Evolutionary conservation across 768 basidiomycete species (phyloP), one percentile per base, ranked within the genome.

Genomic region (Lentinula sp.): DNA sequence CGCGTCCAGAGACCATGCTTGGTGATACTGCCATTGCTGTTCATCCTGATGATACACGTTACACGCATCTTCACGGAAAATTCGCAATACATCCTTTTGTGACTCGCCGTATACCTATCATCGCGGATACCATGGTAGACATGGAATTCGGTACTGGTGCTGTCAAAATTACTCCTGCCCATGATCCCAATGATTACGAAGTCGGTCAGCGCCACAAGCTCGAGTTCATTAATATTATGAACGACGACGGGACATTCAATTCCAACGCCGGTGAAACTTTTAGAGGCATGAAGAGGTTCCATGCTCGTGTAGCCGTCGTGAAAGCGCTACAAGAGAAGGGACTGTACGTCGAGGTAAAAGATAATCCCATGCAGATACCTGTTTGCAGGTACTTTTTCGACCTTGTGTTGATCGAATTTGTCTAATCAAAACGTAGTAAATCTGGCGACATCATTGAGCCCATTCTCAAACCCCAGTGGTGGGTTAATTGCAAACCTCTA

Each of bases 241-340:
- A 97, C 68, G 96, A 98, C 66, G 93, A 99, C 69, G 97, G 97
- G 8, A 98, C 96, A 0, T 82, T 95, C 71, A 98, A 98, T 70
- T 85, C 80, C 31, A 95, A 95, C 69, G 91, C 90, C 2, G 96
- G 95, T 2, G 80, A 80, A 59, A 80, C 76, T 57, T 97, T 93
- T 76, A 78, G 88, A 88, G 95, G 96, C n/a, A 93, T 97, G 90
- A 96, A 96, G 73, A 85, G 97, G 48, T 98, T 98, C 85, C 94
- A 97, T 70, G 93, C 89, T 15, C 80, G 97, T 63, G 85, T 84
- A 49, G 88, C 83, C 55, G 88, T 98, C 49, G 82, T 98, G 50
- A 84, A 94, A 72, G 85, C 81, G 16, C 75, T 98, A 62, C 89
- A 95, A 73, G 91, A 92, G 60, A 77, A 83, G 21, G 95, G 93